Percentiles rank a stretch among this genome's conserved stretches.
Evolutionary conservation across 2,329 filamentous ascomycete species (phyloP).

Genomic region (Graphiopsis chlorocephala): DNA sequence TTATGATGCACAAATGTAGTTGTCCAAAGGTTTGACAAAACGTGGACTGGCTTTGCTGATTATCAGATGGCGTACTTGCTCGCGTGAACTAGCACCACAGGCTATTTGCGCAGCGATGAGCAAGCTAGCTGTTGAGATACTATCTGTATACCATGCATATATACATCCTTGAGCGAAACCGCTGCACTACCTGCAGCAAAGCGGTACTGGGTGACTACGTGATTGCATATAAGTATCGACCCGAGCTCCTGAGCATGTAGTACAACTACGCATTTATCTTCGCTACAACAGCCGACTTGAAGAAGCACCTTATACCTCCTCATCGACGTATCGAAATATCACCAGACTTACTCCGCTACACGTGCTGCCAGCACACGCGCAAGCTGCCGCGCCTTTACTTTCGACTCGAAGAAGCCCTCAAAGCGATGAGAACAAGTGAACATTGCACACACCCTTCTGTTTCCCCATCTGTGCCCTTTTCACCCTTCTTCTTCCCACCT

Average conservation of each 20-base stretch:
- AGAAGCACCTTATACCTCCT: neutral
- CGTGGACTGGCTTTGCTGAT: neutral
- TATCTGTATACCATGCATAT: neutral
- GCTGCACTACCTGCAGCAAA: neutral
- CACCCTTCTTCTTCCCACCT: neutral
- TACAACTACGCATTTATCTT: neutral
- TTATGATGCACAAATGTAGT: neutral
- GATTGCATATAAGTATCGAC: neutral
- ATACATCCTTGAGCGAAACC: neutral
- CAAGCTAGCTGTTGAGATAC: neutral
- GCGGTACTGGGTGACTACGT: neutral
- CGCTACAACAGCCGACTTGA: neutral
- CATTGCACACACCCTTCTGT: neutral
- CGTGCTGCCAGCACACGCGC: neutral
- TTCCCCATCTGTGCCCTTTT: constrained; percentile 6
- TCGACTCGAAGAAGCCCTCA: neutral
- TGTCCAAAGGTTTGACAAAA: neutral
- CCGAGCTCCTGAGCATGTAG: neutral
- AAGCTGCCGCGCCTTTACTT: neutral
- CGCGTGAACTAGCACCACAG: no score
- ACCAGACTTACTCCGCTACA: neutral
- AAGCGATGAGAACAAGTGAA: neutral
- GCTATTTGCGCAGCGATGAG: neutral
- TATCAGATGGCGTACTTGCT: neutral
- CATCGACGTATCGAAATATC: neutral